Evolutionary conservation across 164 flowering plant species (phyloP), one percentile per base, ranked within the genome.

Genomic region (Malania oleifera): DNA sequence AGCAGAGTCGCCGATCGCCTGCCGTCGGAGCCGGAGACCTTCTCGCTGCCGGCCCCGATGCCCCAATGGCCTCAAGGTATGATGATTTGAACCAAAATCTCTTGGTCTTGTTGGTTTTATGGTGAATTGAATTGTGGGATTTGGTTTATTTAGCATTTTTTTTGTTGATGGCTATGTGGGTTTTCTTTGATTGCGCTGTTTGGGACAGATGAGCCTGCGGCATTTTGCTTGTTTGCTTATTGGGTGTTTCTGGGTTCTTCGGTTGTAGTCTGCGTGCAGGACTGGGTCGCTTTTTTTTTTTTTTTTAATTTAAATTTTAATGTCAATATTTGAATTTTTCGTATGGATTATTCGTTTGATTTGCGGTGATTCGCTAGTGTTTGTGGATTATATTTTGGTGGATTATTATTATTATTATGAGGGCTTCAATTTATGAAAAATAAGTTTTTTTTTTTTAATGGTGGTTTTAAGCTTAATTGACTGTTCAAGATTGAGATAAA

Each of bases 21-120:
- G n/a, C 66, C 71, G 2, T 40, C 70, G 3, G 65, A 61, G 23
- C 68, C 68, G 8, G 60, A 65, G 28, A 29, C 60, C 19, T 78
- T 75, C 73, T 75, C 75, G 9, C 62, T 78, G n/a, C 79, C 82
- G 27, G 63, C 75, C 37, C 70, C 79, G 0, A 47, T 73, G 28
- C 82, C 82, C 12, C 34, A 70, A 24, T 78, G 82, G 79, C 82
- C 82, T 58, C 59, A n/a, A 68, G 79, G 79, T 75, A 19, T 45
- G n/a, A 1, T 10, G 13, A 6, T 53, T 31, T 40, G 2, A 24
- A 9, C 14, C 13, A 13, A n/a, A n/a, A n/a, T n/a, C n/a, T n/a
- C n/a, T n/a, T n/a, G 14, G 10, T 43, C 23, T 52, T 5, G 17
- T 20, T 47, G 26, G 11, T 49, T 31, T 31, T 14, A 52, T 45